Evolutionary conservation across 164 flowering plant species (phyloP), one percentile per base, ranked within the genome.

Genomic region (Dillenia suffruticosa): DNA sequence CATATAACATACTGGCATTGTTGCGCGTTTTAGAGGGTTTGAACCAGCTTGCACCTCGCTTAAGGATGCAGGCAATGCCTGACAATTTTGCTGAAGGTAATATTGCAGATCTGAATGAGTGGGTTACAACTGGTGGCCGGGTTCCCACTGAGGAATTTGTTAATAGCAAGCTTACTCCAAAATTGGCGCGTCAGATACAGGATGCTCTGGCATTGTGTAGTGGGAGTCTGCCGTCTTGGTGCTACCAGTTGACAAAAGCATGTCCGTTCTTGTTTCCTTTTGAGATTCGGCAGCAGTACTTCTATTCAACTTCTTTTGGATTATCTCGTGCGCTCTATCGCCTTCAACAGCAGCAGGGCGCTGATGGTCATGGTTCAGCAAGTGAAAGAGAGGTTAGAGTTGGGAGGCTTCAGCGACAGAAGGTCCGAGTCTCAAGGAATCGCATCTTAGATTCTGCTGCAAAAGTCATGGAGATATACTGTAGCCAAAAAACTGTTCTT

Each of bases 221-320:
- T 81, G 97, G 97, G 2, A 84, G 94, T 69, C 90, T 95, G 58
- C 97, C 99, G 22, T 85, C 97, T n/a, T 95, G 99, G 99, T 92
- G 97, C 66, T 88, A 85, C 77, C 99, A 95, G 72, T 73, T 95
- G 77, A 95, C 97, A n/a, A 92, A 81, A 74, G 86, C 97, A 47
- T 95, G 99, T 51, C 96, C 97, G 4, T 95, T 95, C 72, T 76
- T 95, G 71, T 95, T 95, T 79, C 97, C 97, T 57, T 95, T 95
- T 73, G 97, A 95, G 78, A 90, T 89, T 12, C 77, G 99, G 46
- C 72, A 97, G 44, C 97, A 95, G 51, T 95, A 87, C 64, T 95
- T 95, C 81, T 87, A 88, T 76, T 95, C 97, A 63, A 95, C 97
- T 69, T 97, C 97, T 66, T 95, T 92, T 79, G 99, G 99, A 16